Evolutionary conservation across 441 rosid genomes (phyloP).

Genomic region (Pelargonium citronellum): DNA sequence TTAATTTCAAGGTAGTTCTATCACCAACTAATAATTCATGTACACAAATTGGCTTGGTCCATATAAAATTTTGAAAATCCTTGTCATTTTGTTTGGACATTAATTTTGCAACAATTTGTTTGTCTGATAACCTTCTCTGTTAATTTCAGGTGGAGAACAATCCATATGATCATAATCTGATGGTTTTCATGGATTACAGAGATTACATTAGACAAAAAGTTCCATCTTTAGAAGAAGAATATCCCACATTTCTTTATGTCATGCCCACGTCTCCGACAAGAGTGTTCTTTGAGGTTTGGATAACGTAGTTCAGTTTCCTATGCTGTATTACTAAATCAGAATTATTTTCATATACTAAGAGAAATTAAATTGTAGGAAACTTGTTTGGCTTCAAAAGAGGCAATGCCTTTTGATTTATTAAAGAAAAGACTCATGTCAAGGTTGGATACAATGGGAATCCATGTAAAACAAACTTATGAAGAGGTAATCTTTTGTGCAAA

Average conservation of each 20-base stretch:
- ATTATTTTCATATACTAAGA: constrained; percentile 20
- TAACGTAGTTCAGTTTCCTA: constrained; percentile 13
- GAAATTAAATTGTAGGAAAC: constrained; percentile 62
- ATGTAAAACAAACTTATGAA: constrained; percentile 62
- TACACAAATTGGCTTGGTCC: not conserved
- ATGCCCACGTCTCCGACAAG: constrained; percentile 83
- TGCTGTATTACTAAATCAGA: not conserved
- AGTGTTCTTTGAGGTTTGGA: constrained; percentile 80
- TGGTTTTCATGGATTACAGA: constrained; percentile 99
- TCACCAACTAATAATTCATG: too few species aligned
- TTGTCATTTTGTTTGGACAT: not conserved
- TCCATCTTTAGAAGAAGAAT: constrained; percentile 51
- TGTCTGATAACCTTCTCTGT: not conserved
- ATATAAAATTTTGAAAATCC: not conserved
- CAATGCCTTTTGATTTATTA: constrained; percentile 72
- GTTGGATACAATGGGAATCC: constrained; percentile 68
- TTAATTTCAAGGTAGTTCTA: not conserved
- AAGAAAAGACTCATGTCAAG: constrained; percentile 73
- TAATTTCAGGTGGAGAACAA: constrained; percentile 71
- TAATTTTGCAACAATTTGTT: not conserved
- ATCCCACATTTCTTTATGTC: constrained; percentile 85
- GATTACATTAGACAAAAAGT: constrained; percentile 49
- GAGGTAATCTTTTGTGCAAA: constrained; percentile 47
- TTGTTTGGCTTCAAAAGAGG: constrained; percentile 90
- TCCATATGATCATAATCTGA: constrained; percentile 86